These are phyloP conservation scores for Aspergillus felis DNA, from an alignment of 2,329 filamentous ascomycete genomes.

Conservation along the genomic window DNA sequence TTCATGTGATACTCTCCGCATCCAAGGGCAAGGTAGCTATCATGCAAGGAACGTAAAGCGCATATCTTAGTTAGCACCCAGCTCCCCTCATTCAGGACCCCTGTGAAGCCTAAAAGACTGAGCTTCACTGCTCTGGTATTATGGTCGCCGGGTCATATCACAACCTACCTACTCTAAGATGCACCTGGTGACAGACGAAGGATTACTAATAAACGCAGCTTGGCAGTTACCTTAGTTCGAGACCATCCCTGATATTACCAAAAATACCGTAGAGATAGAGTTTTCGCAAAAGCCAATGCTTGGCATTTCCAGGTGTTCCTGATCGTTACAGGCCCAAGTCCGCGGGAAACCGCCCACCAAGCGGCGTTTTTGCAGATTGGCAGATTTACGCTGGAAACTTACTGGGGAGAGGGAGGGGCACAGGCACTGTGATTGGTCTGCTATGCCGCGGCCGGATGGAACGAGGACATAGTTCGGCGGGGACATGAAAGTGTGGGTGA, in stretches of 20 bases:
- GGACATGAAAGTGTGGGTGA: slow-evolving; percentile 1
- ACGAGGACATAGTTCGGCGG: slow-evolving; percentile 16
- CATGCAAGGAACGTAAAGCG: neutral
- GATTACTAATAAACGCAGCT: neutral
- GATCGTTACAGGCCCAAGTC: neutral
- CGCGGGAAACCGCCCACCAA: slow-evolving; percentile 5
- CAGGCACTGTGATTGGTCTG: slow-evolving; percentile 8
- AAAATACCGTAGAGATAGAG: neutral
- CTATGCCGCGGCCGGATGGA: slow-evolving; percentile 8
- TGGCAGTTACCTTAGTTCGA: neutral
- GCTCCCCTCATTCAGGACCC: neutral
- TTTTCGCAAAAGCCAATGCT: neutral
- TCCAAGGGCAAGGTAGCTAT: neutral
- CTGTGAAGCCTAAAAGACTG: neutral
- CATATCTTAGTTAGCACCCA: neutral
- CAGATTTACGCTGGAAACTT: neutral
- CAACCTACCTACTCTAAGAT: too few relatives aligned
- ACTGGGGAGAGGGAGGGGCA: slow-evolving; percentile 9
- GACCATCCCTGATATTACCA: neutral
- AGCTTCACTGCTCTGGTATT: neutral
- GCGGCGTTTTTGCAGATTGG: neutral
- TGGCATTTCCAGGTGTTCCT: neutral
- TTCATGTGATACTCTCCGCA: neutral
- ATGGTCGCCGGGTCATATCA: neutral
- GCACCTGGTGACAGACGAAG: too few relatives aligned